phyloP scores from a whole-genome alignment of 768 basidiomycete genomes.

The Mycena polygramma region DNA sequence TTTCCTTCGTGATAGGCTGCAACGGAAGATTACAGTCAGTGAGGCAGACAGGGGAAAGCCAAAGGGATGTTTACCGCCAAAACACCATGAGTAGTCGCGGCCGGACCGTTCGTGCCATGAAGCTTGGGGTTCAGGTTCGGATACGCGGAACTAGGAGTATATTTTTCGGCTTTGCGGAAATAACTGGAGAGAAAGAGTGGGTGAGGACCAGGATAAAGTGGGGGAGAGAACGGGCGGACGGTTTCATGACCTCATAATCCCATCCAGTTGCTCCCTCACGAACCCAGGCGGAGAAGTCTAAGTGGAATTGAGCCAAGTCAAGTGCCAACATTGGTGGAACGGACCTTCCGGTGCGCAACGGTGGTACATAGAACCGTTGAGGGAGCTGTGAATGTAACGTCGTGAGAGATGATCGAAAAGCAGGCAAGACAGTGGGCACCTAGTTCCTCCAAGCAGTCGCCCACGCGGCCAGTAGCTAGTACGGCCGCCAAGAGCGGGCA shows the following conservation, averaged over 20 bases:
- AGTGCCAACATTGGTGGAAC: background rate
- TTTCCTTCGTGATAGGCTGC: conserved; percentile 8
- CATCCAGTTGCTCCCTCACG: background rate
- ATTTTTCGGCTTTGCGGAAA: conserved; percentile 11
- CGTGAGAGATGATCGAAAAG: background rate
- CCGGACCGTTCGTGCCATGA: conserved; percentile 6
- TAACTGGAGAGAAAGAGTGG: background rate
- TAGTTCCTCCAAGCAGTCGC: conserved; percentile 1
- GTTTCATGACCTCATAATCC: conserved; percentile 7
- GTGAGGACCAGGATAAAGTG: background rate
- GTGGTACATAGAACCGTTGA: conserved; percentile 5
- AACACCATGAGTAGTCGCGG: background rate
- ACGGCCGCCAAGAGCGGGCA: background rate
- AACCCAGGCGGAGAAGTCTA: conserved; percentile 8
- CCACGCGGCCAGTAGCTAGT: conserved; percentile 11
- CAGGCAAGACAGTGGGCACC: background rate
- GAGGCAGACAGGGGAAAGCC: background rate
- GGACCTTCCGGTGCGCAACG: conserved; percentile 3
- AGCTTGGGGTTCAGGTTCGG: background rate
- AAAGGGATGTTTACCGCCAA: background rate
- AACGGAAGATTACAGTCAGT: background rate
- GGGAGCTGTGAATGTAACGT: background rate
- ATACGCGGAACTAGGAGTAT: conserved; percentile 1
- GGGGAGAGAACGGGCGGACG: background rate
- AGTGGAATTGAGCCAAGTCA: background rate